These are phyloP conservation scores for Alternaria conjuncta DNA, from an alignment of 2,329 filamentous ascomycete genomes.

Conservation along the genomic window DNA sequence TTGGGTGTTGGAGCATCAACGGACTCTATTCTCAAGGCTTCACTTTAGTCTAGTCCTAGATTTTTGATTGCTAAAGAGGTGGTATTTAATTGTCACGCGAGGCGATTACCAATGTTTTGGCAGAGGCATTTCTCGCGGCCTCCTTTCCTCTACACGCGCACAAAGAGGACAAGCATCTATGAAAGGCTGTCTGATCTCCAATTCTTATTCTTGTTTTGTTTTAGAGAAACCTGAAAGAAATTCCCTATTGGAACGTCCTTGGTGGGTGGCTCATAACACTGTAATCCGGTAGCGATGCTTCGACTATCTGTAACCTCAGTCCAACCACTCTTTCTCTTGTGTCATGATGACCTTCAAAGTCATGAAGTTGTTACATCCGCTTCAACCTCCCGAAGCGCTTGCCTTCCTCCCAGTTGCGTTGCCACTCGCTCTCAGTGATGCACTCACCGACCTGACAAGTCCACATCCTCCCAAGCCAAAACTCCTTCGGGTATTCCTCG, in stretches of 20 bases:
- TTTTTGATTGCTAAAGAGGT: neutral
- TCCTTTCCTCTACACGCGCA: neutral
- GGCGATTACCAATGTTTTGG: neutral
- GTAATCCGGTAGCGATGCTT: neutral
- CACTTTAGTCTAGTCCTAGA: rapidly evolving
- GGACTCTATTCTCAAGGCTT: neutral
- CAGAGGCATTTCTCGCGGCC: neutral
- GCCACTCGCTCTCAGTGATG: neutral
- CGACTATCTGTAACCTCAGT: neutral
- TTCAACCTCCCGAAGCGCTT: neutral
- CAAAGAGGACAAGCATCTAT: neutral
- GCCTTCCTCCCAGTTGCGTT: neutral
- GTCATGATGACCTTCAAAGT: neutral
- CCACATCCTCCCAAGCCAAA: neutral
- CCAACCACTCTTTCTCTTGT: neutral
- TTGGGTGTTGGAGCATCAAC: neutral
- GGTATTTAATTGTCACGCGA: neutral
- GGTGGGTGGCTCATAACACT: neutral
- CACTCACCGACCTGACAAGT: neutral
- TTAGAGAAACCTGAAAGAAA: neutral
- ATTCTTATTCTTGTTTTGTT: neutral
- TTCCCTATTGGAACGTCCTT: neutral
- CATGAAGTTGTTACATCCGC: neutral
- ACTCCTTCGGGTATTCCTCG: neutral
- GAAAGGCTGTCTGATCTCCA: neutral